Evolutionary conservation across 768 basidiomycete genomes (phyloP), one percentile per base, ranked within the genome.

Genomic region (Phylloporus sp.): DNA sequence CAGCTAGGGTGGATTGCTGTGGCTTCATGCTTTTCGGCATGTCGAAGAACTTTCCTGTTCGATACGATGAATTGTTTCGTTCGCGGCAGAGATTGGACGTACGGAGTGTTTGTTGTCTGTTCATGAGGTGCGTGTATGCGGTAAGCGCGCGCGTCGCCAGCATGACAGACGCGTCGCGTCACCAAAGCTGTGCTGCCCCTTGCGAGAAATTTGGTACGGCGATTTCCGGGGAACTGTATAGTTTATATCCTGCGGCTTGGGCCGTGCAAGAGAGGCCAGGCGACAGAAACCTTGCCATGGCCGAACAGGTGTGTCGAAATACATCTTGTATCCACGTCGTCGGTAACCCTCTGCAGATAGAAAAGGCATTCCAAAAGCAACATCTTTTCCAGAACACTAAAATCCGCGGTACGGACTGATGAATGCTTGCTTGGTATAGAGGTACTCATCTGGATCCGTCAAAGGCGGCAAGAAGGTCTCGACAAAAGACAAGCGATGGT

Each of bases 281-380:
- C 52, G 44, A 52, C n/a, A 49, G 50, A 46, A 48, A 40, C 11
- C 31, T 21, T 53, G 72, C 63, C 56, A 82, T 82, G 80, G 79
- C 80, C 58, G 80, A 82, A 62, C 80, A 82, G 68, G 80, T 80
- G 57, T 46, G 74, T 33, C 3, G 21, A 48, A 31, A 7, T 23
- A n/a, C 13, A 20, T 29, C 7, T 11, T 17, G 21, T 20, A 11
- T 37, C 4, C 8, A 22, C 20, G 38, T 44, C 20, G 32, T 21
- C 17, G 28, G 44, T 50, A 13, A 15, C 39, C 13, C 17, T 36
- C 44, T 38, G 14, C 64, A 97, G 87, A 83, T 94, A 67, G 94
- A 98, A 74, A 96, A 95, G 74, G 89, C 90, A 53, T 99, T 78
- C 78, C 94, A 96, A 74, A 96, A 96, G 77, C 96, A 99, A 71